These are phyloP conservation scores for Paraphoma sp. DNA, from an alignment of 2,329 filamentous ascomycete genomes.

Conservation along the genomic window DNA sequence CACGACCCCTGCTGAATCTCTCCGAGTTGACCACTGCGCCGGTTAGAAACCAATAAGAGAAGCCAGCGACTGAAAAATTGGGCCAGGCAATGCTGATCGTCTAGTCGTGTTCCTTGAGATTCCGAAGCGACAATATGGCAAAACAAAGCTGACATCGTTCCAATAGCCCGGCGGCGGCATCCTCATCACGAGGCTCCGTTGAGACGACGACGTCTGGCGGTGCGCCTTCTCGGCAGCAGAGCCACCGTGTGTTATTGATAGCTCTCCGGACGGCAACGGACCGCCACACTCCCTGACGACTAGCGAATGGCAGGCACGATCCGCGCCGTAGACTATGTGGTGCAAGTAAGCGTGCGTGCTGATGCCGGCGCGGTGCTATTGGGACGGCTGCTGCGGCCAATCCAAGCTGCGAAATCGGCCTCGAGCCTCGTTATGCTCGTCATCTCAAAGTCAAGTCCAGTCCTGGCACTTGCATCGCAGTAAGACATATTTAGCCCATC, in stretches of 20 bases:
- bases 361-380: slow-evolving; percentile 42
- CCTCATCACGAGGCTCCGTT: slow-evolving; percentile 27
- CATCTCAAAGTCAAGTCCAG: slow-evolving; percentile 38
- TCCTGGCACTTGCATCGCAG: slow-evolving; percentile 33
- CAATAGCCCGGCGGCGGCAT: slow-evolving; percentile 33
- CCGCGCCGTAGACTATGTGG: slow-evolving; percentile 41
- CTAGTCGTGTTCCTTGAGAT: slow-evolving; percentile 47
- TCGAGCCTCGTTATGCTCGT: slow-evolving; percentile 37
- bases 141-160: slow-evolving; percentile 43
- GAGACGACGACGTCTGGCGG: slow-evolving; percentile 18
- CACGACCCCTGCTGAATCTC: slow-evolving; percentile 41
- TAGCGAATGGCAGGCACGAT: slow-evolving; percentile 43
- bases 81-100: slow-evolving; percentile 46
- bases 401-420: slow-evolving; percentile 36
- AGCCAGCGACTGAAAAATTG: slow-evolving; percentile 31
- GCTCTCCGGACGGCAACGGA: slow-evolving; percentile 35
- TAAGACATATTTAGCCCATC: slow-evolving; percentile 43
- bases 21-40: slow-evolving; percentile 40
- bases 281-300: slow-evolving; percentile 31
- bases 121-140: slow-evolving; percentile 46
- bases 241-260: slow-evolving; percentile 30
- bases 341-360: slow-evolving; percentile 39
- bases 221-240: slow-evolving; percentile 30
- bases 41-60: slow-evolving; percentile 40
- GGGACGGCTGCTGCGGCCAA: slow-evolving; percentile 39